phyloP scores from a whole-genome alignment of 2,329 filamentous ascomycete species.

The Alternaria tenuissima region DNA sequence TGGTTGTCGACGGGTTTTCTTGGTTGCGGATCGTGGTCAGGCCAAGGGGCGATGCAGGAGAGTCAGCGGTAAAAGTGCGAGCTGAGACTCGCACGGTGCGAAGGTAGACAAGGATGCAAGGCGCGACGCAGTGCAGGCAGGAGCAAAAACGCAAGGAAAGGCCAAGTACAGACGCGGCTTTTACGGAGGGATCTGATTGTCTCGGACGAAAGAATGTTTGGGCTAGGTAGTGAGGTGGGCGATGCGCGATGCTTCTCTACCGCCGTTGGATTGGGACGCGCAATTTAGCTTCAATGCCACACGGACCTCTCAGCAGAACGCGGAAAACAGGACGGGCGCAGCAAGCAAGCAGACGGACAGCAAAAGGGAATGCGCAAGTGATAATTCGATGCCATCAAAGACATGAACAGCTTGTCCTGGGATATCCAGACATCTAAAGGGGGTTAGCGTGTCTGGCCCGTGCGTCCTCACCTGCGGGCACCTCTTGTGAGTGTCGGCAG shows the following conservation, averaged over 20 bases:
- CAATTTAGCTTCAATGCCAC: conserved; percentile 21
- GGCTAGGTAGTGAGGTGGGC: conserved; percentile 5
- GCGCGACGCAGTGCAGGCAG: neutral
- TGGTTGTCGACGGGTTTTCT: neutral
- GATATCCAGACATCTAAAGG: conserved; percentile 1
- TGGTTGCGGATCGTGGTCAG: conserved; percentile 2
- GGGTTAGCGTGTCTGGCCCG: conserved; percentile 10
- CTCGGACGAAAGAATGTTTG: conserved; percentile 12
- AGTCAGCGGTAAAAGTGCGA: neutral
- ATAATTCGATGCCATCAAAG: neutral
- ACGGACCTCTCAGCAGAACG: conserved; percentile 13
- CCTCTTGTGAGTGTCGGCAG: conserved; percentile 16
- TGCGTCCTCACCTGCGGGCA: conserved; percentile 8
- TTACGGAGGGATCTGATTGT: neutral
- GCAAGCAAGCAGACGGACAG: neutral
- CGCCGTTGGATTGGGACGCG: conserved; percentile 19
- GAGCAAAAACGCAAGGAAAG: neutral
- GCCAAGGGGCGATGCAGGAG: conserved; percentile 2
- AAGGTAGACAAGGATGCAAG: neutral
- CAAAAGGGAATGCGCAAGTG: neutral
- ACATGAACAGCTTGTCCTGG: neutral
- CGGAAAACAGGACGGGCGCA: neutral
- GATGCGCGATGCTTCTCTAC: conserved; percentile 19
- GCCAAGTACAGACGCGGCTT: neutral
- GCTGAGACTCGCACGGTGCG: neutral